Conservation (phyloP, 768 basidiomycete genomes). For the Lactifluus volemus region DNA sequence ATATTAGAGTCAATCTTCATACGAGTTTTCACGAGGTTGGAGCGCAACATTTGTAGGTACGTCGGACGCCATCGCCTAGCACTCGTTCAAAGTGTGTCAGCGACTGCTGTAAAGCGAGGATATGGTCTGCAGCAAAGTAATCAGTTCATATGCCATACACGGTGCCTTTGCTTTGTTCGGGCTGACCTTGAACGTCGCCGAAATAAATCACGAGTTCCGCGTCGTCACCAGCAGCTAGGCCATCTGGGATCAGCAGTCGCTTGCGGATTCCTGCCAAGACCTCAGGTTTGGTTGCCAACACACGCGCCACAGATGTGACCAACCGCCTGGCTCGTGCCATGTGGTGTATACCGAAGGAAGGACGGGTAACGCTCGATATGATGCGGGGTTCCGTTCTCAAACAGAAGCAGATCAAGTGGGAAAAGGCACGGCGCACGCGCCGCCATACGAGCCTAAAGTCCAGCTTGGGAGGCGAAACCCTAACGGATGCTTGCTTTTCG, state of each 20-base stretch:
- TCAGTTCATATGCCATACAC: not conserved
- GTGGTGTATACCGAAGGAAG: constrained; percentile 50
- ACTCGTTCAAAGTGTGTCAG: constrained; percentile 83
- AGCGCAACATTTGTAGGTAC: constrained; percentile 69
- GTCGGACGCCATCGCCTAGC: constrained; percentile 77
- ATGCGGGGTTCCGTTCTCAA: not conserved
- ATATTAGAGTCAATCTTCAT: constrained; percentile 57
- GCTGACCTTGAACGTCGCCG: constrained; percentile 81
- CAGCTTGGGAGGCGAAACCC: constrained; percentile 23
- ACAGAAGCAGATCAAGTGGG: not conserved
- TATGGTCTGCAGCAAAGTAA: constrained; percentile 60
- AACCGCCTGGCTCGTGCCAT: constrained; percentile 74
- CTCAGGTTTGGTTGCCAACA: constrained; percentile 75
- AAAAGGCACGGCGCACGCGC: constrained; percentile 29
- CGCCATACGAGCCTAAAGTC: constrained; percentile 29
- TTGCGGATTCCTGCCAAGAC: constrained; percentile 76
- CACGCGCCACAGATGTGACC: constrained; percentile 66
- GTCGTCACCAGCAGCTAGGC: constrained; percentile 36
- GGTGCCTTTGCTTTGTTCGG: not conserved
- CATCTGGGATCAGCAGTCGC: constrained; percentile 42
- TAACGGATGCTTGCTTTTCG: constrained; percentile 1
- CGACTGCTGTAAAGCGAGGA: constrained; percentile 76
- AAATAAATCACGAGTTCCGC: constrained; percentile 77
- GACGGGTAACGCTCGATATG: constrained; percentile 23
- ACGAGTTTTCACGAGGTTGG: constrained; percentile 50